Conservation (phyloP, 2,329 filamentous ascomycete genomes). For the Aspergillus piperis region DNA sequence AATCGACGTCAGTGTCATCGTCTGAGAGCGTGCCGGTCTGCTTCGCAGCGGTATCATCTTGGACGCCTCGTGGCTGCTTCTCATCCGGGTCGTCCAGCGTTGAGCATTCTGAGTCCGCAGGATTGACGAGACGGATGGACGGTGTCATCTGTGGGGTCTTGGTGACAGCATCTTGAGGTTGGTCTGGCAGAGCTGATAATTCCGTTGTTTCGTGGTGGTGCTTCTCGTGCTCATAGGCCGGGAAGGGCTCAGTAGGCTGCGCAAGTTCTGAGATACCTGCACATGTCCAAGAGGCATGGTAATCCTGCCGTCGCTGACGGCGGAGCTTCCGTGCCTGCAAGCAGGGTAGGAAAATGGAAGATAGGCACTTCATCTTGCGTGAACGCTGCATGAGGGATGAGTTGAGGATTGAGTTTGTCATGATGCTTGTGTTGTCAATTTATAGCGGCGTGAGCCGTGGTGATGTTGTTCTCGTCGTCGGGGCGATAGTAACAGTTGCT, state of each 20-base stretch:
- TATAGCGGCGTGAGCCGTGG: not conserved
- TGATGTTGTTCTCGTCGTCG: constrained; percentile 1
- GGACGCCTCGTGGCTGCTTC: not conserved
- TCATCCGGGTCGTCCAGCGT: constrained; percentile 1
- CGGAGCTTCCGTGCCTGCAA: constrained; percentile 5
- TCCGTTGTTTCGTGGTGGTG: not conserved
- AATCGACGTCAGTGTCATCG: constrained; percentile 6
- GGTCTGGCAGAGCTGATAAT: not conserved
- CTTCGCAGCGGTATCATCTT: not conserved
- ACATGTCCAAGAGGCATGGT: constrained; percentile 5
- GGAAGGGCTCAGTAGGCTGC: not conserved
- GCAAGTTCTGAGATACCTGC: constrained; percentile 3
- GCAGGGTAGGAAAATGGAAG: not conserved
- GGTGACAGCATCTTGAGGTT: not conserved
- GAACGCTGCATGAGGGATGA: constrained; percentile 2
- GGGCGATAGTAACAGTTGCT: not conserved
- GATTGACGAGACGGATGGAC: constrained; percentile 21
- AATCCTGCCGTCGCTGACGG: not conserved
- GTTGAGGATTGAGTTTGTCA: not conserved
- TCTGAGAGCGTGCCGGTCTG: not conserved
- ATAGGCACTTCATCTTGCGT: not conserved
- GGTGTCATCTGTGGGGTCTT: constrained; percentile 7
- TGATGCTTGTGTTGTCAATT: not conserved
- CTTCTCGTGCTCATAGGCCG: not conserved
- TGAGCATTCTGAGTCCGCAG: constrained; percentile 14